Conservation (phyloP, 2,329 filamentous ascomycete species). For the Talaromyces rugulosus region DNA sequence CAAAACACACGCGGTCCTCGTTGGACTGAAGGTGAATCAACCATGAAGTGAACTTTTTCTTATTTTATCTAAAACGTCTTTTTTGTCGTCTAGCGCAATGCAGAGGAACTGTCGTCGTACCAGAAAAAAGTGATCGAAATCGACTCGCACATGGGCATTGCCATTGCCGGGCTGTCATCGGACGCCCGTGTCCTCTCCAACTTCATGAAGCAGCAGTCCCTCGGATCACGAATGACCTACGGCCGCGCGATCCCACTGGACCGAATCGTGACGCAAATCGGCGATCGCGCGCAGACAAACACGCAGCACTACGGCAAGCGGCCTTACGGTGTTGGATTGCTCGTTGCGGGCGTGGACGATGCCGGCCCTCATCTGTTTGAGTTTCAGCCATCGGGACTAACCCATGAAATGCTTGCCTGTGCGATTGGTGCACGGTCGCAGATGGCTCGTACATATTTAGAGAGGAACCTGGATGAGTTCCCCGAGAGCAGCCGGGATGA, state of each 20-base stretch:
- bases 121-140: conserved; percentile 98
- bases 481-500: conserved; percentile 72
- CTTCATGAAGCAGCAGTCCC: conserved; percentile 99
- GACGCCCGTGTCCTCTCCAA: conserved; percentile 99
- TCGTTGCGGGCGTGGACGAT: conserved; percentile 92
- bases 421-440: conserved; percentile 94
- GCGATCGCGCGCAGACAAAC: conserved; percentile 94
- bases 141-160: conserved; percentile 91
- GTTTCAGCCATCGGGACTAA: conserved; percentile 94
- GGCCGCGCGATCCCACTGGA: conserved; percentile 88
- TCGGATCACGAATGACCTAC: conserved; percentile 92
- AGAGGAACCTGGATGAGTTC: conserved; percentile 85
- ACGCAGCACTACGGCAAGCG: conserved; percentile 96
- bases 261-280: conserved; percentile 85
- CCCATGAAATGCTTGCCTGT: conserved; percentile 94
- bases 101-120: conserved; percentile 98
- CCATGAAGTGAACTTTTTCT: background rate
- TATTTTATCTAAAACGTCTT: background rate
- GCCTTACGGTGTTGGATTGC: conserved; percentile 88
- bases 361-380: conserved; percentile 94
- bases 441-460: conserved; percentile 96
- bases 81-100: conserved; percentile 67
- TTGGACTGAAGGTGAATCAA: conserved; percentile 79
- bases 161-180: conserved; percentile 93
- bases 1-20: conserved; percentile 96